Conservation (phyloP, 1,139 yeast species). For the Magnusiomyces suaveolens region DNA sequence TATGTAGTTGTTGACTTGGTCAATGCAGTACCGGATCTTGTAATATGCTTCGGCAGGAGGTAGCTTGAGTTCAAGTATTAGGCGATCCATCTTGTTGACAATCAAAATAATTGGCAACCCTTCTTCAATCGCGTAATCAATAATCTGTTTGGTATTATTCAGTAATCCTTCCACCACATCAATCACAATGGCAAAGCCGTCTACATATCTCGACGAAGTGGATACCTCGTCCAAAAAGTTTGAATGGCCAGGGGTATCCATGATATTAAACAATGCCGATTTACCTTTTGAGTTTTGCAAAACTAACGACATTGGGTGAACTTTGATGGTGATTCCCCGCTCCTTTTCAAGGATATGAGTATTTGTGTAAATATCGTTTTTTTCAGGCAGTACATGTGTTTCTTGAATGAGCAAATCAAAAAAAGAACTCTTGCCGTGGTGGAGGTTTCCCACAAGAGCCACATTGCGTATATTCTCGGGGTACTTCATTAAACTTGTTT, state of each 20-base stretch:
- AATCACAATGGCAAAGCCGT: constrained; percentile 60
- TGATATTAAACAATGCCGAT: constrained; percentile 50
- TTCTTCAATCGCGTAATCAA: constrained; percentile 42
- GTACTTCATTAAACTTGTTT: constrained; percentile 40
- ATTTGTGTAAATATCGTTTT: constrained; percentile 56
- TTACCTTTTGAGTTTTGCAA: constrained; percentile 47
- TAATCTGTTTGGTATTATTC: constrained; percentile 40
- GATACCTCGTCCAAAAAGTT: constrained; percentile 71
- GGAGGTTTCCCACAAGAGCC: constrained; percentile 72
- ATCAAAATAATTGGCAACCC: constrained; percentile 50
- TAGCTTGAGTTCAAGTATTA: constrained; percentile 63
- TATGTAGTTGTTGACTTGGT: constrained; percentile 46
- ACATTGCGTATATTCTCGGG: constrained; percentile 69
- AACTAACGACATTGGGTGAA: constrained; percentile 54
- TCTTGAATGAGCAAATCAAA: constrained; percentile 58
- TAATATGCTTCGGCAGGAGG: constrained; percentile 67
- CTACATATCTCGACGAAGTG: constrained; percentile 49
- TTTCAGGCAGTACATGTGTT: constrained; percentile 42
- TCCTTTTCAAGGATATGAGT: constrained; percentile 58
- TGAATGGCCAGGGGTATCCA: constrained; percentile 90
- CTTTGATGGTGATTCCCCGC: constrained; percentile 59
- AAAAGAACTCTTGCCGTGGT: constrained; percentile 81
- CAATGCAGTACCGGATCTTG: constrained; percentile 55
- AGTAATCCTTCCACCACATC: constrained; percentile 81
- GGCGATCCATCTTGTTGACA: constrained; percentile 75